Conservation (phyloP, 2,329 filamentous ascomycete species). For the Epichloe sylvatica region DNA sequence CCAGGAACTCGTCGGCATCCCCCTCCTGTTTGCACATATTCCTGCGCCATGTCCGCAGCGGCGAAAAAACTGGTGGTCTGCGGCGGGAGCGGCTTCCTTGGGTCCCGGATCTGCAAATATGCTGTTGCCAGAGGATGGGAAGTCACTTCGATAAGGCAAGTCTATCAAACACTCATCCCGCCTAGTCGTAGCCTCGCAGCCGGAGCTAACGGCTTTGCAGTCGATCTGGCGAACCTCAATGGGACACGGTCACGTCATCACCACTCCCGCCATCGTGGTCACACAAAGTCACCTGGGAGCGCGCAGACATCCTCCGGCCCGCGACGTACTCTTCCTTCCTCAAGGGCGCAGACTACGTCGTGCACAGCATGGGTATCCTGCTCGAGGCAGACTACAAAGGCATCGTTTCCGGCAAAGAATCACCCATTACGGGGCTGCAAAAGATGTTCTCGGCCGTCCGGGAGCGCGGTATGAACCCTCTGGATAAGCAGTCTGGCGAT, state of each 20-base stretch:
- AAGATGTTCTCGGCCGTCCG: conserved; percentile 63
- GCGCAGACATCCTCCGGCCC: conserved; percentile 75
- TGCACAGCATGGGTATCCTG: conserved; percentile 92
- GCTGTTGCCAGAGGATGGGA: conserved; percentile 78
- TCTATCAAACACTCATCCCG: background rate
- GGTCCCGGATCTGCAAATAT: conserved; percentile 78
- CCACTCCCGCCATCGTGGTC: conserved; percentile 65
- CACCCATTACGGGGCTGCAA: conserved; percentile 61
- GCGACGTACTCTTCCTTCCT: conserved; percentile 65
- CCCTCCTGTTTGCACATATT: background rate
- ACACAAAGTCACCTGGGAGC: conserved; percentile 70
- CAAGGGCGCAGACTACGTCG: conserved; percentile 64
- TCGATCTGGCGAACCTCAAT: conserved; percentile 79
- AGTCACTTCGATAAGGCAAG: conserved; percentile 80
- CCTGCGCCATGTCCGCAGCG: conserved; percentile 35
- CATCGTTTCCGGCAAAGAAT: conserved; percentile 70
- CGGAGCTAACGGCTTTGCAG: conserved; percentile 29
- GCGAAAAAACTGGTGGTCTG: conserved; percentile 73
- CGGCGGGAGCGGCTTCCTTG: conserved; percentile 86
- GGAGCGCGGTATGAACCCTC: conserved; percentile 52
- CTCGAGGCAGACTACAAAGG: conserved; percentile 97
- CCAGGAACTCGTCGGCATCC: background rate
- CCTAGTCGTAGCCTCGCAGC: too few relatives aligned
- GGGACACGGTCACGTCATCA: conserved; percentile 65
- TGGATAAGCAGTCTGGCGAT: conserved; percentile 45